Evolutionary conservation across 805 yeast species (phyloP).

Genomic region (Cephaloascus fragrans): DNA sequence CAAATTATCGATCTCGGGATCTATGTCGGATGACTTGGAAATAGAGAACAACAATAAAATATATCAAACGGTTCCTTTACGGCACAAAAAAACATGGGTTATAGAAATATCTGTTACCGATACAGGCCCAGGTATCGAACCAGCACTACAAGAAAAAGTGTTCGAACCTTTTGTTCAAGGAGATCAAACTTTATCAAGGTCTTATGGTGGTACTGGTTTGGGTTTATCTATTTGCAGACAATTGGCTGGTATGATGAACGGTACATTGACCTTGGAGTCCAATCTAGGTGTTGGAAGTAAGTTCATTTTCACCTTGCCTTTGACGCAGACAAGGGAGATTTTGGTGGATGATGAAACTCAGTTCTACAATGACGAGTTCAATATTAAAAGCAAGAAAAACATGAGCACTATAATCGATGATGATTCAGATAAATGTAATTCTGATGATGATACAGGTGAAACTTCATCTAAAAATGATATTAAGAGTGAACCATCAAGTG

Average conservation of each 20-base stretch:
- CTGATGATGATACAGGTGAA: constrained; percentile 3
- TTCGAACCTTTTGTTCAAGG: constrained; percentile 98
- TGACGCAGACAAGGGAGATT: constrained; percentile 55
- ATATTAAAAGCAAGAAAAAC: constrained; percentile 39
- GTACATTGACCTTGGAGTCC: constrained; percentile 68
- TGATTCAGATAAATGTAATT: neutral
- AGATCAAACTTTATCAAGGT: constrained; percentile 84
- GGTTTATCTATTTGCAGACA: constrained; percentile 88
- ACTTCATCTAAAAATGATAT: constrained; percentile 1
- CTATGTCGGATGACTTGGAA: constrained; percentile 3
- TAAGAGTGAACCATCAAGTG: neutral
- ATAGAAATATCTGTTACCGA: constrained; percentile 70
- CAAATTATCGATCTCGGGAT: constrained; percentile 1
- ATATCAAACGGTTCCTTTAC: constrained; percentile 7
- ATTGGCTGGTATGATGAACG: constrained; percentile 84
- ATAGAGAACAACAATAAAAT: constrained; percentile 5
- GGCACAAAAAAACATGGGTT: constrained; percentile 40
- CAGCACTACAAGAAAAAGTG: constrained; percentile 68
- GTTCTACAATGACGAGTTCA: constrained; percentile 61
- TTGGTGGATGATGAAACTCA: constrained; percentile 24
- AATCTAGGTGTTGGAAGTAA: constrained; percentile 76
- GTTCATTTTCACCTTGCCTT: constrained; percentile 72
- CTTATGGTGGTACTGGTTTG: constrained; percentile 93
- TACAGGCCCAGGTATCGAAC: constrained; percentile 92
- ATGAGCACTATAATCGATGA: constrained; percentile 36